phyloP scores from a whole-genome alignment of 176 grass and related monocot genomes.

The Oryza rufipogon region DNA sequence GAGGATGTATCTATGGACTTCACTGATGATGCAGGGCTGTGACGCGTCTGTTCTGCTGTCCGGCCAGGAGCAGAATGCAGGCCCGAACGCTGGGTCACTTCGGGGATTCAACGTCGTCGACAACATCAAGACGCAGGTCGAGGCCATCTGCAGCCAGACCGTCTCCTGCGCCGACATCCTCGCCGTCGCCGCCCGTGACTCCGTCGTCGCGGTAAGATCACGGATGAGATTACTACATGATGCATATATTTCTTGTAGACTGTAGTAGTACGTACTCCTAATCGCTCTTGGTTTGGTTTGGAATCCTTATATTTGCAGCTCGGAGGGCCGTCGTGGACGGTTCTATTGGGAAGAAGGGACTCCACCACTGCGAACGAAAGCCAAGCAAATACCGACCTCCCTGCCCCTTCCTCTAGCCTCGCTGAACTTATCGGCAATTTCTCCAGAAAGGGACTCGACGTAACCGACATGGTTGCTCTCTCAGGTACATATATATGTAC shows the following conservation, averaged over 20 bases:
- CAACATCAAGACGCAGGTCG: constrained; percentile 67
- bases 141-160: constrained; percentile 57
- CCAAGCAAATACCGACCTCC: constrained; percentile 5
- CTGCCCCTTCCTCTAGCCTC: neutral
- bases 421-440: neutral
- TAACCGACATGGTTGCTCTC: constrained; percentile 36
- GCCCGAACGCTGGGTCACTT: neutral
- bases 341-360: constrained; percentile 43
- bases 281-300: neutral
- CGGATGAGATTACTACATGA: too few species aligned
- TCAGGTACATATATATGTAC: constrained; percentile 3
- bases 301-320: constrained; percentile 15
- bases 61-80: constrained; percentile 5
- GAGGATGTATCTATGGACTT: neutral
- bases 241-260: too few species aligned
- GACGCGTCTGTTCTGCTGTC: constrained; percentile 70
- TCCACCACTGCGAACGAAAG: constrained; percentile 39
- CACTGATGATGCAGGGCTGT: constrained; percentile 52
- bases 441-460: constrained; percentile 1
- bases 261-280: neutral
- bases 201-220: constrained; percentile 54
- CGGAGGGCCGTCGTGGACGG: constrained; percentile 47
- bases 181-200: constrained; percentile 67
- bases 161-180: constrained; percentile 88
- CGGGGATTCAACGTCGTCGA: constrained; percentile 49